phyloP scores from a whole-genome alignment of 2,329 filamentous ascomycete genomes.

The Aspergillus transmontanensis region DNA sequence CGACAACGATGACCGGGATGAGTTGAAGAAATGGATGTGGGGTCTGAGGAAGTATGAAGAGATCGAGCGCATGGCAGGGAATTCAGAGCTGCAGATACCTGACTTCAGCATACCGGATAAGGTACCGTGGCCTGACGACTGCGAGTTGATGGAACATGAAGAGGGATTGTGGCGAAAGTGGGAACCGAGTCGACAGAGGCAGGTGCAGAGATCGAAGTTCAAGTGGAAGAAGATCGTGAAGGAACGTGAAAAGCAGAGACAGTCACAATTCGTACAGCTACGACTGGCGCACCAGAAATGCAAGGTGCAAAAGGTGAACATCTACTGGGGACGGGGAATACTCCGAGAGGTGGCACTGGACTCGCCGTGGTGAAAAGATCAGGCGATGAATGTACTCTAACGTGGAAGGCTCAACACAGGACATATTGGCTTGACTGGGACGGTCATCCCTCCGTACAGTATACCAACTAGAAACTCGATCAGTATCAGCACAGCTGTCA shows the following conservation, averaged over 20 bases:
- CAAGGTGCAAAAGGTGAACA: not conserved
- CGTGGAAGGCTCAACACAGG: not conserved
- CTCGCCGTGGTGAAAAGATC: not conserved
- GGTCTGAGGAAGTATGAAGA: not conserved
- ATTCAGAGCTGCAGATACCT: not conserved
- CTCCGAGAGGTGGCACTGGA: not conserved
- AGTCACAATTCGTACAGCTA: not conserved
- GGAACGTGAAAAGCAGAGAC: constrained; percentile 13
- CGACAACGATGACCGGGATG: constrained; percentile 28
- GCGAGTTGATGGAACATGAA: constrained; percentile 14
- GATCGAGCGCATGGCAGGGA: not conserved
- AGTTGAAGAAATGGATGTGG: constrained; percentile 26
- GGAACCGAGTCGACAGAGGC: constrained; percentile 8
- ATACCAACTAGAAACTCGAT: not conserved
- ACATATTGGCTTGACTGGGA: not conserved
- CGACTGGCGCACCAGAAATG: not conserved
- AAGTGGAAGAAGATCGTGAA: constrained; percentile 18
- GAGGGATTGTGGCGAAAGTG: constrained; percentile 14
- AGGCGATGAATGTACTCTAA: not conserved
- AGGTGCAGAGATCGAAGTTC: constrained; percentile 8
- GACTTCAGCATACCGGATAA: not conserved
- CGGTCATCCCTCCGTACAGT: not conserved
- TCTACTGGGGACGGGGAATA: not conserved
- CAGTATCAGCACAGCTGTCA: not conserved
- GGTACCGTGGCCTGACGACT: constrained; percentile 7